These are phyloP conservation scores for Meyerozyma sp. DNA, from an alignment of 1,139 yeast genomes.

Conservation along the genomic window DNA sequence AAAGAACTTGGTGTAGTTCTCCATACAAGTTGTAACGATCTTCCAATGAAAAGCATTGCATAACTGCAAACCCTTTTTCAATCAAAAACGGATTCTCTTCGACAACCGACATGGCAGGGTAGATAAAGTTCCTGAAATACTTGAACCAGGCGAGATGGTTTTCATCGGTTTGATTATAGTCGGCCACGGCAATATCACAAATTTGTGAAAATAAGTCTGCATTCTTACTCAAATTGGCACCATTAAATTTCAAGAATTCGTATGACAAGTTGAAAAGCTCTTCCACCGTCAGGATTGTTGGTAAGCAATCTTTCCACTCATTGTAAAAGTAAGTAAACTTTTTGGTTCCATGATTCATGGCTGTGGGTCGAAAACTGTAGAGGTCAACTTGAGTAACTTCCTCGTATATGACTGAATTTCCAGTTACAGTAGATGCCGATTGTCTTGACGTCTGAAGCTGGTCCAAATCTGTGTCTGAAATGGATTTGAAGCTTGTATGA, in stretches of 20 bases:
- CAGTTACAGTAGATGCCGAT: conserved; percentile 25
- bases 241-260: conserved; percentile 49
- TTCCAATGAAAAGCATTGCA: conserved; percentile 53
- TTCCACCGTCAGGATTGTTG: conserved; percentile 30
- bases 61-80: conserved; percentile 53
- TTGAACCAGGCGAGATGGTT: conserved; percentile 49
- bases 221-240: conserved; percentile 51
- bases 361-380: conserved; percentile 28
- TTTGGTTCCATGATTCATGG: conserved; percentile 24
- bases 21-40: conserved; percentile 79
- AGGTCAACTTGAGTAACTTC: conserved; percentile 14
- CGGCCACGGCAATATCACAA: conserved; percentile 51
- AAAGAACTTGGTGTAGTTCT: conserved; percentile 58
- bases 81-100: conserved; percentile 59
- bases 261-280: conserved; percentile 44
- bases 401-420: conserved; percentile 27
- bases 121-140: conserved; percentile 58
- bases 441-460: conserved; percentile 18
- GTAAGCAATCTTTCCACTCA: conserved; percentile 44
- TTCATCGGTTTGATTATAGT: conserved; percentile 18
- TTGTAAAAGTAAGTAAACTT: conserved; percentile 44
- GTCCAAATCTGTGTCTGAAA: conserved; percentile 15
- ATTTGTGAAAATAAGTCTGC: conserved; percentile 50
- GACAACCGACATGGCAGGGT: conserved; percentile 62
- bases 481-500: conserved; percentile 19